Conservation (phyloP, 768 basidiomycete species). For the Collybiopsis confluens region DNA sequence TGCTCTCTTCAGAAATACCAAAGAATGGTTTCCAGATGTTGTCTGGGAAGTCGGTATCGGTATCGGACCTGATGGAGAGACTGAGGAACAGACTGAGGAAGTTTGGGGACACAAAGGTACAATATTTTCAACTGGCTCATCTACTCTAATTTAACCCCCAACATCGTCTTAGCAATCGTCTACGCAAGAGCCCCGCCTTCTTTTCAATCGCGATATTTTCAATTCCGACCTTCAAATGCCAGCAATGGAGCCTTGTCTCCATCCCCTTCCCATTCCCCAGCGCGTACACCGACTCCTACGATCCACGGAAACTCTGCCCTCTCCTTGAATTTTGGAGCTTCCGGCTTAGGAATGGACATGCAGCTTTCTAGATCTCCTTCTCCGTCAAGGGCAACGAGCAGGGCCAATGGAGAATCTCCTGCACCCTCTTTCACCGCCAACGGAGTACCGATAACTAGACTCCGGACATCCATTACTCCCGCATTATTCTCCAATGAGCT, state of each 20-base stretch:
- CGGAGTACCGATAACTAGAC: conserved; percentile 47
- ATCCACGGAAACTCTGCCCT: conserved; percentile 55
- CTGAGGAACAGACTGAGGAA: conserved; percentile 49
- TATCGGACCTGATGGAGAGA: conserved; percentile 21
- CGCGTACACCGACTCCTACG: conserved; percentile 37
- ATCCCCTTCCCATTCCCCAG: conserved; percentile 39
- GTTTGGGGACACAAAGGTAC: conserved; percentile 96
- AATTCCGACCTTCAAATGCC: conserved; percentile 37
- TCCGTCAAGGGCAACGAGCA: conserved; percentile 25
- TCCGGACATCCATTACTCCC: conserved; percentile 68
- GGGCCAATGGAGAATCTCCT: conserved; percentile 32
- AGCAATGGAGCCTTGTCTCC: conserved; percentile 45
- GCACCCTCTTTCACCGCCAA: conserved; percentile 36
- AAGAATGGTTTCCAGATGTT: conserved; percentile 93
- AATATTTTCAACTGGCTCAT: background rate
- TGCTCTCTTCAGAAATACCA: conserved; percentile 73
- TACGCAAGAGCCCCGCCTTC: conserved; percentile 92
- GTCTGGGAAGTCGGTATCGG: conserved; percentile 72
- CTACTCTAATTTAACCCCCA: background rate
- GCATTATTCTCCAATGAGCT: conserved; percentile 85
- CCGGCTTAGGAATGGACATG: conserved; percentile 27
- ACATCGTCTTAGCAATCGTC: conserved; percentile 63
- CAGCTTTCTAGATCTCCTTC: conserved; percentile 38
- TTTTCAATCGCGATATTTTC: conserved; percentile 86
- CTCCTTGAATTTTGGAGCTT: conserved; percentile 41